These are phyloP conservation scores for Arthrobotrys musiformis DNA, from an alignment of 2,329 filamentous ascomycete genomes.

Conservation along the genomic window DNA sequence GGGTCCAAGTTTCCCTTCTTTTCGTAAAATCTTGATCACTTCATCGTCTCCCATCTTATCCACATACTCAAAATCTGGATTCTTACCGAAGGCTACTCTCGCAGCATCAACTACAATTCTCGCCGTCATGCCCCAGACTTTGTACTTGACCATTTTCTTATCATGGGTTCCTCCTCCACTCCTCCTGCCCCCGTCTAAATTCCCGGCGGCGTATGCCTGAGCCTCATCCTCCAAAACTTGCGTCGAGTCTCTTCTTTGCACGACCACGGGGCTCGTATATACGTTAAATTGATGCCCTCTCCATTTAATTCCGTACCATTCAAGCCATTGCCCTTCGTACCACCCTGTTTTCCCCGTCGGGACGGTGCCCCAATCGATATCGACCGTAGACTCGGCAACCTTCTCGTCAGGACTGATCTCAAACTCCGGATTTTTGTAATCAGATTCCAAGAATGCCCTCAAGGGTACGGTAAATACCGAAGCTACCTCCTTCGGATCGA, in stretches of 20 bases:
- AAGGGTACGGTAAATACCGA: slow-evolving; percentile 93
- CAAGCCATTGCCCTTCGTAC: slow-evolving; percentile 86
- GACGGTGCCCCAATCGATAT: slow-evolving; percentile 60
- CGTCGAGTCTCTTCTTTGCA: slow-evolving; percentile 33
- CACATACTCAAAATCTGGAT: slow-evolving; percentile 84
- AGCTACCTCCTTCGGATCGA: slow-evolving; percentile 90
- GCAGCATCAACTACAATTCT: slow-evolving; percentile 89
- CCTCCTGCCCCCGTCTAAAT: slow-evolving; percentile 66
- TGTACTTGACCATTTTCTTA: slow-evolving; percentile 68
- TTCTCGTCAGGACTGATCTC: slow-evolving; percentile 59
- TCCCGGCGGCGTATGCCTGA: slow-evolving; percentile 58
- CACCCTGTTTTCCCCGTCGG: slow-evolving; percentile 70
- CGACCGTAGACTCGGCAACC: slow-evolving; percentile 60
- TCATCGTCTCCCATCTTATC: slow-evolving; percentile 74
- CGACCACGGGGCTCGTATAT: slow-evolving; percentile 51
- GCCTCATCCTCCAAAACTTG: slow-evolving; percentile 53
- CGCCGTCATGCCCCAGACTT: slow-evolving; percentile 95
- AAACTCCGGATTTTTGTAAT: slow-evolving; percentile 67
- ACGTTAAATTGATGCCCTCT: slow-evolving; percentile 57
- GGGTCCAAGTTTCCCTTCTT: slow-evolving; percentile 69
- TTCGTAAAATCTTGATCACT: slow-evolving; percentile 70
- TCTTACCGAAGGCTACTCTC: slow-evolving; percentile 80
- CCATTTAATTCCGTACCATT: slow-evolving; percentile 83
- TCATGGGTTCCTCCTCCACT: slow-evolving; percentile 56
- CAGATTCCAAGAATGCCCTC: slow-evolving; percentile 77